A percentile compares a stretch with the other conserved stretches of the same genome.
These are phyloP conservation scores for Tetrastigma voinierianum DNA, from an alignment of 164 flowering plant species.

Conservation along the genomic window DNA sequence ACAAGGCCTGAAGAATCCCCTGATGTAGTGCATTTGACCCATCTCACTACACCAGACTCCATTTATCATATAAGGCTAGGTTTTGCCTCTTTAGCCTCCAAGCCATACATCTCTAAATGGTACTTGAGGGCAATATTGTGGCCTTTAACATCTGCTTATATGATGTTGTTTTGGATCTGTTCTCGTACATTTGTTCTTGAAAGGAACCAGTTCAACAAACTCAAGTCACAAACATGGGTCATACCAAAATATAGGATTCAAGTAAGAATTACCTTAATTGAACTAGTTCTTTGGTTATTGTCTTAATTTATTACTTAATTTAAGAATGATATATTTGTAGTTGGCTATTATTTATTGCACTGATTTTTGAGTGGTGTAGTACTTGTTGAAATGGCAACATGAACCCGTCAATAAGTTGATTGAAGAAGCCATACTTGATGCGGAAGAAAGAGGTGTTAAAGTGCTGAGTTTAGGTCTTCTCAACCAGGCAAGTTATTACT, in stretches of 20 bases:
- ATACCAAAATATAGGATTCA: slow-evolving; percentile 24
- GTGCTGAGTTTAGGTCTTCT: slow-evolving; percentile 68
- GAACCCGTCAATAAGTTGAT: slow-evolving; percentile 51
- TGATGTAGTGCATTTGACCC: slow-evolving; percentile 31
- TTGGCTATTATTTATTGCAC: background rate
- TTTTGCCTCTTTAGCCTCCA: slow-evolving; percentile 30
- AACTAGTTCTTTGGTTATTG: background rate
- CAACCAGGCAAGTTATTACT: slow-evolving; percentile 50
- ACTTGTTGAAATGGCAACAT: slow-evolving; percentile 38
- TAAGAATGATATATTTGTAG: no score
- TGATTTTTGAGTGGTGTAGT: slow-evolving; percentile 25
- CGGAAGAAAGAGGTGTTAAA: slow-evolving; percentile 54
- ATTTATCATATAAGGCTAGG: slow-evolving; percentile 33
- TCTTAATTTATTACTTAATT: background rate
- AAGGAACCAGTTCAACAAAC: slow-evolving; percentile 18
- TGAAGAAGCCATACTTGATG: slow-evolving; percentile 63
- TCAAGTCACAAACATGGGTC: slow-evolving; percentile 30
- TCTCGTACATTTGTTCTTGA: slow-evolving; percentile 26
- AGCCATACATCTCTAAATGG: slow-evolving; percentile 20
- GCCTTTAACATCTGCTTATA: slow-evolving; percentile 28
- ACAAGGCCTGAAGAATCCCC: slow-evolving; percentile 20
- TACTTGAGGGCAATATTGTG: slow-evolving; percentile 24
- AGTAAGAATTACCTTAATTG: slow-evolving; percentile 16
- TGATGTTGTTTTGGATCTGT: slow-evolving; percentile 18
- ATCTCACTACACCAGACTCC: slow-evolving; percentile 32